Evolutionary conservation across 805 yeast genomes (phyloP).

Genomic region (Kluyveromyces nonfermentans): DNA sequence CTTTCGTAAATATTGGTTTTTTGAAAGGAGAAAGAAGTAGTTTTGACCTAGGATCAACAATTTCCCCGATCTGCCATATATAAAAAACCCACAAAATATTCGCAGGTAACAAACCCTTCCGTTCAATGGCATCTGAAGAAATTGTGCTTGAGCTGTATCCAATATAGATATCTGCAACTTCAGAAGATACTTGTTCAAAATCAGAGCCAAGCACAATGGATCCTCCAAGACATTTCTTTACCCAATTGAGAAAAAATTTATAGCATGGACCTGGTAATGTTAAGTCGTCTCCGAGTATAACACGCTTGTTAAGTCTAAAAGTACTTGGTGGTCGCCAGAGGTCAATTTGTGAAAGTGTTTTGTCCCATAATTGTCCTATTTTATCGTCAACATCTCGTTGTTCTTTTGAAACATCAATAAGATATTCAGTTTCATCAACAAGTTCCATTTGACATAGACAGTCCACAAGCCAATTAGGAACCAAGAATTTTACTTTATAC

Average conservation of each 20-base stretch:
- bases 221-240: constrained; percentile 8
- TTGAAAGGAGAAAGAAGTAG: constrained; percentile 64
- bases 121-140: constrained; percentile 30
- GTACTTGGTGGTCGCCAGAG: neutral
- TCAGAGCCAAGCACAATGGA: constrained; percentile 4
- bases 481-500: constrained; percentile 47
- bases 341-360: neutral
- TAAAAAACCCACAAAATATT: constrained; percentile 69
- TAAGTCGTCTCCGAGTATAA: constrained; percentile 1
- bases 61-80: constrained; percentile 45
- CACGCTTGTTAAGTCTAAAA: neutral
- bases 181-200: constrained; percentile 9
- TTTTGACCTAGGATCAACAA: constrained; percentile 45
- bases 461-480: constrained; percentile 74
- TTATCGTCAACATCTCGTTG: constrained; percentile 6
- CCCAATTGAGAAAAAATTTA: constrained; percentile 7
- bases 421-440: constrained; percentile 46
- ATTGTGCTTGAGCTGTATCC: constrained; percentile 55
- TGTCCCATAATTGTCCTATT: constrained; percentile 2
- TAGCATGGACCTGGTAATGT: constrained; percentile 1
- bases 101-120: constrained; percentile 41
- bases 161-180: constrained; percentile 40
- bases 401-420: constrained; percentile 29
- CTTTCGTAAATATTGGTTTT: constrained; percentile 40
- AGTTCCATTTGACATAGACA: constrained; percentile 46